Base-by-base conservation (phyloP, 306 rosid species). In the Prunus fruticosa region DNA sequence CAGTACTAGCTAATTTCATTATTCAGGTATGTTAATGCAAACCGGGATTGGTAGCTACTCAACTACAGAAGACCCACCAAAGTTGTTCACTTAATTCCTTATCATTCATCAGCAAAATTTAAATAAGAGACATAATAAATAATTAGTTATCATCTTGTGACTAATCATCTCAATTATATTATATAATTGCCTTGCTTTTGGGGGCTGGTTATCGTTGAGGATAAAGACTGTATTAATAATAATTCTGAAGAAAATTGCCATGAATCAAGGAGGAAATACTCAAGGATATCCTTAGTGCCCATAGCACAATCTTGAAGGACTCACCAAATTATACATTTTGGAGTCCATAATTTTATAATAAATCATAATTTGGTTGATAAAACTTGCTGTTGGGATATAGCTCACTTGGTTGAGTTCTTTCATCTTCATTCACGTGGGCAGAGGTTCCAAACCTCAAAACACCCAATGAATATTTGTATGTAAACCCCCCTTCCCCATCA, bases 251-350 rank as follows among this genome's bases (percentile, higher is more conserved):
- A 68, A 71, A 58, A 78, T 68, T 71, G 65, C 83, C 78, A 78
- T 79, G 77, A 73, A 78, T 78, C 69, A 78, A 71, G 83, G 81
- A 64, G 28, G 50, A 76, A 45, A 53, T 47, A 64, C 61, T 38
- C 43, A 68, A 19, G 34, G 28, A 20, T 25, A 71, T 50, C 64
- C 49, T 23, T 71, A 34, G 18, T 32, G 15, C 15, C 63, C 8
- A 3, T 9, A n/a, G 28, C 28, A 57, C 15, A 57, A 11, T 57
- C 63, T 23, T 11, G 0, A 11, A 57, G 63, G 63, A 57, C 62
- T 56, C 27, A 69, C 11, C 62, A 18, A 16, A 34, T 38, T 38
- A 38, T 38, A 38, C 43, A 38, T 6, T 6, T 38, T 38, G 2
- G 9, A 38, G 43, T 38, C 2, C 2, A 38, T 34, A 34, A 34